Conservation (phyloP, 768 basidiomycete genomes). For the Crepidotus variabilis region DNA sequence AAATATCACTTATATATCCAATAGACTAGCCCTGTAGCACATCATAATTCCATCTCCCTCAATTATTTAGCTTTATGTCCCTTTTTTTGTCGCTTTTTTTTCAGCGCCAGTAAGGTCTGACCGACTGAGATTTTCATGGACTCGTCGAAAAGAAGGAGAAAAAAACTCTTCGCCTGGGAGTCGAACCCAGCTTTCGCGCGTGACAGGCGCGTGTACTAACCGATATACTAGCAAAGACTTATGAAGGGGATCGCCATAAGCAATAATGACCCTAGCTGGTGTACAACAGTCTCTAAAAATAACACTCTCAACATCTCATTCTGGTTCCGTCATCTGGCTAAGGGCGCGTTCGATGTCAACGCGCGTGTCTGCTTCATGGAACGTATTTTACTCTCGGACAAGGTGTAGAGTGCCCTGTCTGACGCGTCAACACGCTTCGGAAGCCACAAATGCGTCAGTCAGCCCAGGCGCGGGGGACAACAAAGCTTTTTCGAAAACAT, state of each 20-base stretch:
- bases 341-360: slow-evolving; percentile 8
- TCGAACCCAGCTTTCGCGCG: slow-evolving; percentile 22
- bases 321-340: neutral
- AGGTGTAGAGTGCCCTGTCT: neutral
- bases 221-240: slow-evolving; percentile 17
- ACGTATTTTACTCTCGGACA: neutral
- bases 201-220: slow-evolving; percentile 22
- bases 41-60: neutral
- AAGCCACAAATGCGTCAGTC: neutral
- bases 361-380: slow-evolving; percentile 14
- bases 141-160: no score
- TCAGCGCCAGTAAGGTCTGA: no score
- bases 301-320: neutral
- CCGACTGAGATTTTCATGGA: no score
- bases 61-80: neutral
- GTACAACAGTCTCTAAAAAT: neutral
- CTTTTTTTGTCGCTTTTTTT: neutral
- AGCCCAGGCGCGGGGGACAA: slow-evolving; percentile 8
- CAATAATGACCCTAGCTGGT: neutral
- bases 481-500: slow-evolving; percentile 49
- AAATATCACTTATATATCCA: neutral
- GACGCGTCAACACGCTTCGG: no score
- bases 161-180: slow-evolving; percentile 3
- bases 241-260: neutral
- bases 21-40: neutral